Base-by-base conservation (phyloP, 768 basidiomycete species). In the Auricularia sp. region DNA sequence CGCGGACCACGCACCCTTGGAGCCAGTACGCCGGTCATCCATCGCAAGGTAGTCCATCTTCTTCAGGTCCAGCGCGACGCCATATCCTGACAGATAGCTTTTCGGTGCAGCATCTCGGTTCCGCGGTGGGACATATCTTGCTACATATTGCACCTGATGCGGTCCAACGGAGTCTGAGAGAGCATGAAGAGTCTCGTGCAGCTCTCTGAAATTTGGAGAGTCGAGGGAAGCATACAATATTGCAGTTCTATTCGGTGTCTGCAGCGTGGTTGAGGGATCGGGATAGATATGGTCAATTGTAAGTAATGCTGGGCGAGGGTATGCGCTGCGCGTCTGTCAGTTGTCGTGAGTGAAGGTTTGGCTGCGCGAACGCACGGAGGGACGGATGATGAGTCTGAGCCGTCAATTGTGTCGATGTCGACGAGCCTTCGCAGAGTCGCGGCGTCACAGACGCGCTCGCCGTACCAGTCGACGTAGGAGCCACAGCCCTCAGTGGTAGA, bases 41-140 rank as follows among this genome's bases (percentile, higher is more conserved):
- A 98, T 77, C 3, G 89, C 94, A 13, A 98, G 82, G 72, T 98
- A 99, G 70, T 99, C 97, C 81, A 85, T 97, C 78, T 95, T 97
- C 80, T 99, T 99, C 69, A 99, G 75, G 69, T 96, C 93, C 63
- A 99, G 78, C 24, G 89, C 82, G 6, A 95, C 95, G 3, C 97
- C 97, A 69, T 93, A 99, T 3, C 96, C 96, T 3, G 89, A 86
- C 7, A 99, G 77, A 70, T 82, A 80, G 65, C 75, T 82, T 3
- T 75, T 71, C 24, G 73, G 68, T 1, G 70, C 70, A 0, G 69
- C 62, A 21, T 69, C 70, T 0, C 71, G 67, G 11, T 64, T 65
- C 4, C 64, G 63, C 1, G 83, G 78, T 3, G 88, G 85, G 3
- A 83, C 77, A 64, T 85, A 84, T n/a, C 94, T 83, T 62, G 94